phyloP scores from a whole-genome alignment of 148 eudicot species.

The Arbutus unedo region DNA sequence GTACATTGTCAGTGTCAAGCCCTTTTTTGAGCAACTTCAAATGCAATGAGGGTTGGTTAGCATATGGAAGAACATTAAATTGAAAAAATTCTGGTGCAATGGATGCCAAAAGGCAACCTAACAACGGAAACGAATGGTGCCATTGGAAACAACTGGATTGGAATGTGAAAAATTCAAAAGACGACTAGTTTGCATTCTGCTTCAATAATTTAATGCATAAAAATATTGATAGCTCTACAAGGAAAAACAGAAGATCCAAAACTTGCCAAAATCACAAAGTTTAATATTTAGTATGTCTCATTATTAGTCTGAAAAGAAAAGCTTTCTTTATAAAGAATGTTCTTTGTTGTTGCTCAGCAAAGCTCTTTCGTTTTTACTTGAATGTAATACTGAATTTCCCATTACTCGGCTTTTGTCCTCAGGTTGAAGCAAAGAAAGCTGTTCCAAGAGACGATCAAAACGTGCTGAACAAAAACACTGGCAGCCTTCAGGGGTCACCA shows the following conservation, averaged over 20 bases:
- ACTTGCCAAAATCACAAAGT: neutral
- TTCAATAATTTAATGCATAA: neutral
- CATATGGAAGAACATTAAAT: neutral
- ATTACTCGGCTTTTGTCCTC: slow-evolving; percentile 11
- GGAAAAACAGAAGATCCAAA: neutral
- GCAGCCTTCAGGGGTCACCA: slow-evolving; percentile 74
- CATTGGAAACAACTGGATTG: neutral
- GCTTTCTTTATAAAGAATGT: too few relatives aligned
- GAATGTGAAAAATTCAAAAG: neutral
- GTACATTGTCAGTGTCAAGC: neutral
- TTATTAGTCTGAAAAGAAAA: too few relatives aligned
- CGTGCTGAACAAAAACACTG: slow-evolving; percentile 44
- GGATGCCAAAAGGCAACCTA: neutral
- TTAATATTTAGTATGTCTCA: neutral
- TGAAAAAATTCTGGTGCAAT: neutral
- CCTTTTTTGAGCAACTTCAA: neutral
- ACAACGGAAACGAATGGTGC: neutral
- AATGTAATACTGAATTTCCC: neutral
- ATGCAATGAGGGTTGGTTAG: neutral
- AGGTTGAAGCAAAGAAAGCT: slow-evolving; percentile 99
- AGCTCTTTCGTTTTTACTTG: too few relatives aligned
- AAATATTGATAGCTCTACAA: neutral
- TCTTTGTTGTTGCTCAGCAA: too few relatives aligned
- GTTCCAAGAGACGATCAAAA: slow-evolving; percentile 94
- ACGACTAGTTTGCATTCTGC: neutral